Conservation (phyloP, 257 asterid genomes). For the Solanum bukasovii region DNA sequence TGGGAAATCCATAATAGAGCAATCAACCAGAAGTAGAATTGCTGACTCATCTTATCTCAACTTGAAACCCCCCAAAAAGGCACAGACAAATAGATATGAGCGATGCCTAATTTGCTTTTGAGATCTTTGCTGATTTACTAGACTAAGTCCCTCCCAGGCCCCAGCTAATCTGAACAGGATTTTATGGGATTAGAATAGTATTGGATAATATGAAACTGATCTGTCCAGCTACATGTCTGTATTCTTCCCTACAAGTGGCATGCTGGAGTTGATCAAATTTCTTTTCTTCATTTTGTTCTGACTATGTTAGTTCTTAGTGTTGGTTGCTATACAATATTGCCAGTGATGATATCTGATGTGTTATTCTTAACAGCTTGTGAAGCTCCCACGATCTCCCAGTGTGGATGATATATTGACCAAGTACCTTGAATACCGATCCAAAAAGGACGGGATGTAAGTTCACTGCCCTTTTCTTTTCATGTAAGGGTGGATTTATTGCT, state of each 20-base stretch:
- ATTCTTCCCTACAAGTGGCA: background rate
- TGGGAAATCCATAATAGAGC: background rate
- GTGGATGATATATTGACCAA: conserved; percentile 72
- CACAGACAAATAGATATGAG: background rate
- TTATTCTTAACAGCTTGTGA: conserved; percentile 67
- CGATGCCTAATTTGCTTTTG: background rate
- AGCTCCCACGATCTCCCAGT: conserved; percentile 82
- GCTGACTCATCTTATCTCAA: background rate
- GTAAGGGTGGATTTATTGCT: background rate
- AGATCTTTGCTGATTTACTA: background rate
- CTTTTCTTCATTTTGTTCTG: background rate
- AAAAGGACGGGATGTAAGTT: conserved; percentile 84
- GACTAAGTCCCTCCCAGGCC: background rate
- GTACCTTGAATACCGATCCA: conserved; percentile 71
- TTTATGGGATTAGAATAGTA: background rate
- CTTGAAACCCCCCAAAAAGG: background rate
- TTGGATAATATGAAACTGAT: background rate
- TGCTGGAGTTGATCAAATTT: background rate
- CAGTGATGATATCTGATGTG: background rate
- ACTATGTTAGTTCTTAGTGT: background rate
- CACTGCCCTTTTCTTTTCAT: background rate
- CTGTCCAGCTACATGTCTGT: background rate
- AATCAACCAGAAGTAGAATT: background rate
- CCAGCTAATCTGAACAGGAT: background rate
- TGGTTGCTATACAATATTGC: background rate